Evolutionary conservation across 345 rosid genomes (phyloP).

Genomic region (Carallia pectinifolia): DNA sequence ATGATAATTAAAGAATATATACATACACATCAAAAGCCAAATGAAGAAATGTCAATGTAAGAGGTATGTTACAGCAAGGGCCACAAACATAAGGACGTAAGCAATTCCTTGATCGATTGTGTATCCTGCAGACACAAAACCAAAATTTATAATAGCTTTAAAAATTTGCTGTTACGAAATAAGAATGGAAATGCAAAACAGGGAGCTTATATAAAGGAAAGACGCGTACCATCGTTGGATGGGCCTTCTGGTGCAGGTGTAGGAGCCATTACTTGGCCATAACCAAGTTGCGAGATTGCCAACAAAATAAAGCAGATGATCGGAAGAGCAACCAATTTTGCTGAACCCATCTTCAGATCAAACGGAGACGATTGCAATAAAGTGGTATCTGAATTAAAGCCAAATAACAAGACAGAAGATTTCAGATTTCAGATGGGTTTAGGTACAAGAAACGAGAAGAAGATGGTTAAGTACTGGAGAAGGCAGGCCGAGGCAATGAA

Average conservation of each 20-base stretch:
- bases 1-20: slow-evolving; percentile 9
- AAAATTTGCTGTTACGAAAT: background rate
- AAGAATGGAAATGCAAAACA: background rate
- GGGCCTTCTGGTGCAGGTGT: slow-evolving; percentile 38
- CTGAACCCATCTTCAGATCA: slow-evolving; percentile 23
- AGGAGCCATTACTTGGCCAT: slow-evolving; percentile 37
- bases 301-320: slow-evolving; percentile 32
- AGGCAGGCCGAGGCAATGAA: background rate
- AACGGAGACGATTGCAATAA: background rate
- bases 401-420: too few species aligned
- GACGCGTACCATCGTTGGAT: slow-evolving; percentile 38
- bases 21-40: too few species aligned
- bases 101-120: slow-evolving; percentile 50
- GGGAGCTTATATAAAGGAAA: background rate
- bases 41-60: slow-evolving; percentile 24
- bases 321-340: slow-evolving; percentile 20
- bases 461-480: background rate
- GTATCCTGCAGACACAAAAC: slow-evolving; percentile 19
- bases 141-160: background rate
- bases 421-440: too few species aligned
- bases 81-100: slow-evolving; percentile 31
- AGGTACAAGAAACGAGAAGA: background rate
- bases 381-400: too few species aligned
- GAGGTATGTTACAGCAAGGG: slow-evolving; percentile 40
- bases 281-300: slow-evolving; percentile 37